A percentile compares a stretch with the other conserved stretches of the same genome.
Evolutionary conservation across 371 early-diverging fungal genomes (phyloP).

Genomic region (Rhizopus delemar): DNA sequence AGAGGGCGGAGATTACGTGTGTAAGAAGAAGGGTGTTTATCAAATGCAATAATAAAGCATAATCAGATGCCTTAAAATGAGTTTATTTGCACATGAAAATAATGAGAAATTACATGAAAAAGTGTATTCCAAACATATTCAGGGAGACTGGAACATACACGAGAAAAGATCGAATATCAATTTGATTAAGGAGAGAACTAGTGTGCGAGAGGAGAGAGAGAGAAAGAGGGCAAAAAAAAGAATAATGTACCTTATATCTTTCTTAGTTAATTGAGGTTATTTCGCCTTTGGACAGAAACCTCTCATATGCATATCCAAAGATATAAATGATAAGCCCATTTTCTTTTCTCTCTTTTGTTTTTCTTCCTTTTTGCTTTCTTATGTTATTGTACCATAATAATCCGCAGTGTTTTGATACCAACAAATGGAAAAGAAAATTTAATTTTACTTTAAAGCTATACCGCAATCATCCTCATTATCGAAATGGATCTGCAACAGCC

Average conservation of each 20-base stretch:
- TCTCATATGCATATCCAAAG: slow-evolving; percentile 27
- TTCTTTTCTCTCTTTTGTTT: slow-evolving; percentile 7
- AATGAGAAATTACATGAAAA: background rate
- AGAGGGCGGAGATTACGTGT: background rate
- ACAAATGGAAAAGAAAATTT: slow-evolving; percentile 22
- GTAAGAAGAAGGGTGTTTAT: background rate
- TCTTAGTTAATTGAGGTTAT: slow-evolving; percentile 24
- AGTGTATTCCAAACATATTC: background rate
- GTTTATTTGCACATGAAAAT: background rate
- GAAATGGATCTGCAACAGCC: slow-evolving; percentile 28
- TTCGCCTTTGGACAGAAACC: slow-evolving; percentile 33
- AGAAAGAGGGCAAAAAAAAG: background rate
- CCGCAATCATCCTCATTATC: slow-evolving; percentile 4
- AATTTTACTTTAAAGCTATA: slow-evolving; percentile 19
- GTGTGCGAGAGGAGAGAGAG: background rate
- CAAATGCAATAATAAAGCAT: background rate
- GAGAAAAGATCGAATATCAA: too few species aligned
- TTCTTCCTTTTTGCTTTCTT: slow-evolving; percentile 8
- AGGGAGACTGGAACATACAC: background rate
- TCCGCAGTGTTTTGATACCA: slow-evolving; percentile 18
- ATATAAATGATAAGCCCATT: slow-evolving; percentile 6
- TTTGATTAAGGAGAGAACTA: too few species aligned
- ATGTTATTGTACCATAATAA: slow-evolving; percentile 5
- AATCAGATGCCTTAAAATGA: slow-evolving; percentile 1
- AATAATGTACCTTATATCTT: background rate